Evolutionary conservation across 148 eudicot genomes (phyloP).

Genomic region (Agrostemma githago): DNA sequence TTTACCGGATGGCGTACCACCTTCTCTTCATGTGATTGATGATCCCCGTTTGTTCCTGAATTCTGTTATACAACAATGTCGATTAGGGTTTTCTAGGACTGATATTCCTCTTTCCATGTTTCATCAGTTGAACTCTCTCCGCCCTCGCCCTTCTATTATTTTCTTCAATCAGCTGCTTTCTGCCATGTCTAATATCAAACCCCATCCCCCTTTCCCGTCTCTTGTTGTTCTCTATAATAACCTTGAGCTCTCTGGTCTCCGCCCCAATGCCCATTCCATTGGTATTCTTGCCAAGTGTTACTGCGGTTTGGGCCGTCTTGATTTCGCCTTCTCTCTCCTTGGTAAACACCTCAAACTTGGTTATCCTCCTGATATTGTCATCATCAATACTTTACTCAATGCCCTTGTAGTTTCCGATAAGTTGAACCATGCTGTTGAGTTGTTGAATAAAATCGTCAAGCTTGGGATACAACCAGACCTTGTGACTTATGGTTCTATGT

Average conservation of each 20-base stretch:
- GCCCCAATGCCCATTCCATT: not conserved
- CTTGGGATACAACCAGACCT: not conserved
- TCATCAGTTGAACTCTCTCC: not conserved
- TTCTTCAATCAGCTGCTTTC: not conserved
- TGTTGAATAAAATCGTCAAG: slow-evolving; percentile 2
- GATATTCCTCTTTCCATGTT: not conserved
- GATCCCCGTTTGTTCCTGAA: not conserved
- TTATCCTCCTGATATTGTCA: not conserved
- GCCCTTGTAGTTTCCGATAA: not conserved
- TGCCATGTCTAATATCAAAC: not conserved
- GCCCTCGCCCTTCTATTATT: not conserved
- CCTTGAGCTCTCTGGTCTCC: not conserved
- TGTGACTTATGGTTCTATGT: not conserved
- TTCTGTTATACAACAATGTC: not conserved
- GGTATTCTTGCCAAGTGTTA: not conserved
- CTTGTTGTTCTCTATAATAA: not conserved
- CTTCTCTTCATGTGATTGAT: not conserved
- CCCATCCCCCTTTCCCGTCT: not conserved
- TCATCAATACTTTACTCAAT: not conserved
- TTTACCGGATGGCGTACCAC: too few relatives aligned
- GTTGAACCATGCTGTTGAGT: not conserved
- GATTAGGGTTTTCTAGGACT: not conserved
- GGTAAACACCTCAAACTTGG: not conserved
- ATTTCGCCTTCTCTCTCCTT: not conserved
- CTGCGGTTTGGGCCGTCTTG: not conserved